A percentile compares a stretch with the other conserved stretches of the same genome.
Conservation (phyloP, 345 rosid genomes). For the Aquilaria sinensis region DNA sequence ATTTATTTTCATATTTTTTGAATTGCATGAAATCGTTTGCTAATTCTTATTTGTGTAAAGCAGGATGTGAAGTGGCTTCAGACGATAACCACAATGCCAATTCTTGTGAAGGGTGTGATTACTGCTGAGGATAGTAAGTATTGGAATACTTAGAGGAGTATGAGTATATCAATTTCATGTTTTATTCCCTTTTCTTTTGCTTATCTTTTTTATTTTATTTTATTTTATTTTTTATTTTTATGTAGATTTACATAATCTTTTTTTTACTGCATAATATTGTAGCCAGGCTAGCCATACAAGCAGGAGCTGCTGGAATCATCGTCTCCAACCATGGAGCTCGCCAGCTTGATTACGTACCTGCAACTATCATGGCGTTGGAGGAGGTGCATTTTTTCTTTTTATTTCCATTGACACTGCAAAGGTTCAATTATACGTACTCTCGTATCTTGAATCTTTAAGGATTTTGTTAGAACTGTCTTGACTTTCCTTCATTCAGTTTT, state of each 20-base stretch:
- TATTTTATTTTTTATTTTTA: too few relatives aligned
- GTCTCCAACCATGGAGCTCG: slow-evolving; percentile 98
- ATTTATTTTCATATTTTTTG: not conserved
- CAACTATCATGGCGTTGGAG: slow-evolving; percentile 79
- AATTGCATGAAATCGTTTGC: not conserved
- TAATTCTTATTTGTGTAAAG: slow-evolving; percentile 5
- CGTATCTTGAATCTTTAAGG: too few relatives aligned
- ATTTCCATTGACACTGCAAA: too few relatives aligned
- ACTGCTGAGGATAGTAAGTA: slow-evolving; percentile 84
- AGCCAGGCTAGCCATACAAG: slow-evolving; percentile 68
- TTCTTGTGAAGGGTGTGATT: slow-evolving; percentile 87
- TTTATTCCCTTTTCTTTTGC: not conserved
- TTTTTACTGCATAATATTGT: slow-evolving; percentile 12
- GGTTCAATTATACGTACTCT: too few relatives aligned
- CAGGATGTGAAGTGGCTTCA: slow-evolving; percentile 94
- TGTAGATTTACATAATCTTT: too few relatives aligned
- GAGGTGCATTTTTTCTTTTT: slow-evolving; percentile 41
- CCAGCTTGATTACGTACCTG: slow-evolving; percentile 89
- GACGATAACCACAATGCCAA: slow-evolving; percentile 83
- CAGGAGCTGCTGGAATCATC: slow-evolving; percentile 85
- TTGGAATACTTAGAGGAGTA: slow-evolving; percentile 8
- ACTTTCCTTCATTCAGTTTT: too few relatives aligned
- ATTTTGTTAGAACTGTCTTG: too few relatives aligned
- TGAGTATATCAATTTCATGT: not conserved
- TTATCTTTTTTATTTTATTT: too few relatives aligned